Evolutionary conservation across 1,284 basidiomycete genomes (phyloP).

Genomic region (Porodaedalea pini): DNA sequence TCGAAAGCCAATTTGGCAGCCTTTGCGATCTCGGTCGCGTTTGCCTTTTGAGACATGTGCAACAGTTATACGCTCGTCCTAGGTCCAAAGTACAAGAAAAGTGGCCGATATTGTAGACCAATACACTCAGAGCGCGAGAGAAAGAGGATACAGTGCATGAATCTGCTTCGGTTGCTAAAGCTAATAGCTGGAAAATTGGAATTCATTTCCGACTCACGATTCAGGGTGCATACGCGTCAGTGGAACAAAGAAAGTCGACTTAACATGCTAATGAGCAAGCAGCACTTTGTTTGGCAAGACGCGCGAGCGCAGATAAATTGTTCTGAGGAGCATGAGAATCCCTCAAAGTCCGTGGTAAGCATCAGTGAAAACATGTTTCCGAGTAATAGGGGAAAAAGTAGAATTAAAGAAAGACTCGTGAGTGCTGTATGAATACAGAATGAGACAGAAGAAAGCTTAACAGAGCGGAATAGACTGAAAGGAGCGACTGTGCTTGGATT

Average conservation of each 20-base stretch:
- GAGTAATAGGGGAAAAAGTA: not conserved
- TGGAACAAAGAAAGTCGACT: too few relatives aligned
- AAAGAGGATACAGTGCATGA: too few relatives aligned
- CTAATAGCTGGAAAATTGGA: too few relatives aligned
- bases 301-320: too few relatives aligned
- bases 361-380: not conserved
- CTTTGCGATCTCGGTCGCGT: constrained; percentile 52
- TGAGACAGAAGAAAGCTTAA: not conserved
- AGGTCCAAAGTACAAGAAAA: not conserved
- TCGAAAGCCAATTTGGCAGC: constrained; percentile 82
- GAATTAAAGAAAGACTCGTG: constrained; percentile 5
- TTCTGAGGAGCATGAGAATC: not conserved
- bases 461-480: not conserved
- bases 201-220: too few relatives aligned
- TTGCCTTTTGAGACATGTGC: constrained; percentile 6
- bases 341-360: not conserved
- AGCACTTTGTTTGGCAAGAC: too few relatives aligned
- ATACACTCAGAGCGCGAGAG: too few relatives aligned
- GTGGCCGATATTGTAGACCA: too few relatives aligned
- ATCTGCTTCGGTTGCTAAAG: too few relatives aligned
- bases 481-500: not conserved
- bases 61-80: not conserved
- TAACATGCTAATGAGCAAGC: too few relatives aligned
- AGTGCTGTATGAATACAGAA: constrained; percentile 10
- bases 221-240: too few relatives aligned